These are phyloP conservation scores for Rehmannia glutinosa DNA, from an alignment of 257 asterid species.

Conservation along the genomic window DNA sequence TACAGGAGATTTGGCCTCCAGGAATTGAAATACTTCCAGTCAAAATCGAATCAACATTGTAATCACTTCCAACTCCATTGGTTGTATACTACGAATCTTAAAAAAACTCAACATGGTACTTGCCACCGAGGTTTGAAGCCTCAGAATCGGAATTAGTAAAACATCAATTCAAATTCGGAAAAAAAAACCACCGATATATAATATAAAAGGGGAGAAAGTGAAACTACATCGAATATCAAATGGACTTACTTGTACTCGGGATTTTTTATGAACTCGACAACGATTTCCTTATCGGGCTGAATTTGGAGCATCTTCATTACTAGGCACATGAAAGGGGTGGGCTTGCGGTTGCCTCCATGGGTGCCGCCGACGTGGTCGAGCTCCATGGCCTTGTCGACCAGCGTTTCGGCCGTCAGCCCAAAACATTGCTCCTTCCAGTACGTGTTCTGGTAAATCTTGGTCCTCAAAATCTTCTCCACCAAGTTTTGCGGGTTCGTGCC, in stretches of 20 bases:
- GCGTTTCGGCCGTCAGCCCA: conserved; percentile 93
- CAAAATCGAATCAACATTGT: not conserved
- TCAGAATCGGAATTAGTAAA: no score
- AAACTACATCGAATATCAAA: conserved; percentile 30
- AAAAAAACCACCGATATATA: not conserved
- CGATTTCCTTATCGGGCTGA: conserved; percentile 97
- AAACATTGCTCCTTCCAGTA: conserved; percentile 96
- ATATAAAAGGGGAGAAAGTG: not conserved
- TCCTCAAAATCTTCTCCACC: conserved; percentile 81
- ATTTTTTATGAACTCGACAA: conserved; percentile 87
- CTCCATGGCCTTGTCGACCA: conserved; percentile 98
- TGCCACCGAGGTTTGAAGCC: no score
- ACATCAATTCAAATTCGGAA: not conserved
- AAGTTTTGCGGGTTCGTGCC: conserved; percentile 91
- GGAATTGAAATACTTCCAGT: not conserved
- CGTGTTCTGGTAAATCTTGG: conserved; percentile 75
- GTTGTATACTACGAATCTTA: not conserved
- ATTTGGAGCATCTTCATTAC: conserved; percentile 96
- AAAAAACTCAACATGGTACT: not conserved
- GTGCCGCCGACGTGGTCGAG: conserved; percentile 94
- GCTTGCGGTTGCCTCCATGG: conserved; percentile 15
- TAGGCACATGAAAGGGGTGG: conserved; percentile 80
- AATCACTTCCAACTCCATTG: not conserved
- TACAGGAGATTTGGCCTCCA: not conserved
- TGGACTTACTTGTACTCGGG: conserved; percentile 87